These are phyloP conservation scores for Microbotryum intermedium DNA, from an alignment of 1,284 basidiomycete genomes.

Conservation along the genomic window DNA sequence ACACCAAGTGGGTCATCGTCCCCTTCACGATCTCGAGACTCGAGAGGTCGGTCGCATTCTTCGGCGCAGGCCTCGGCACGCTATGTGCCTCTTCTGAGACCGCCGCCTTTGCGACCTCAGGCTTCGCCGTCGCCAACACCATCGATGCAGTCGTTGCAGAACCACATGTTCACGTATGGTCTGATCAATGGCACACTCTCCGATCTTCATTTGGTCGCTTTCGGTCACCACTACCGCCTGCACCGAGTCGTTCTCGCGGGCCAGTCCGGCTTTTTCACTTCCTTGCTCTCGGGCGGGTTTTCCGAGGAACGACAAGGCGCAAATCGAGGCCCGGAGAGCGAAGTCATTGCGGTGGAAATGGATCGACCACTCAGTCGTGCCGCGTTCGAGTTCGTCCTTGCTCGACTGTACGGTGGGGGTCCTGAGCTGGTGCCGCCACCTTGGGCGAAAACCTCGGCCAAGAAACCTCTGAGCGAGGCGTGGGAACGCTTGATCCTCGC, in stretches of 20 bases:
- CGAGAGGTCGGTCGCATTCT: no score
- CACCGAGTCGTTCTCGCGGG: slow-evolving; percentile 77
- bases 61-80: no score
- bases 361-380: slow-evolving; percentile 29
- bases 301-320: slow-evolving; percentile 41
- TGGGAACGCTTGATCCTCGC: slow-evolving; percentile 16
- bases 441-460: not conserved
- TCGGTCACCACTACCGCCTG: slow-evolving; percentile 51
- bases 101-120: no score
- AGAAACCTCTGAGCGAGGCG: not conserved
- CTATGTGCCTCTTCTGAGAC: no score
- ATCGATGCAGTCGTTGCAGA: not conserved
- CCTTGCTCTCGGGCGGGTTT: slow-evolving; percentile 74
- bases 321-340: slow-evolving; percentile 26
- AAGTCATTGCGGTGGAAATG: slow-evolving; percentile 38
- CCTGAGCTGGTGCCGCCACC: slow-evolving; percentile 7
- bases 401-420: slow-evolving; percentile 9
- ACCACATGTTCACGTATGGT: not conserved
- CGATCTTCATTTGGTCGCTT: slow-evolving; percentile 6
- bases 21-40: no score
- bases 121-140: not conserved
- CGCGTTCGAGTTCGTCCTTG: slow-evolving; percentile 22
- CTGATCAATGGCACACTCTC: slow-evolving; percentile 1
- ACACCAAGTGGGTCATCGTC: no score
- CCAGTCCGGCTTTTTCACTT: slow-evolving; percentile 69